A percentile compares a stretch with the other conserved stretches of the same genome.
Evolutionary conservation across 2,329 filamentous ascomycete genomes (phyloP).

Genomic region (Trichoderma sp.): DNA sequence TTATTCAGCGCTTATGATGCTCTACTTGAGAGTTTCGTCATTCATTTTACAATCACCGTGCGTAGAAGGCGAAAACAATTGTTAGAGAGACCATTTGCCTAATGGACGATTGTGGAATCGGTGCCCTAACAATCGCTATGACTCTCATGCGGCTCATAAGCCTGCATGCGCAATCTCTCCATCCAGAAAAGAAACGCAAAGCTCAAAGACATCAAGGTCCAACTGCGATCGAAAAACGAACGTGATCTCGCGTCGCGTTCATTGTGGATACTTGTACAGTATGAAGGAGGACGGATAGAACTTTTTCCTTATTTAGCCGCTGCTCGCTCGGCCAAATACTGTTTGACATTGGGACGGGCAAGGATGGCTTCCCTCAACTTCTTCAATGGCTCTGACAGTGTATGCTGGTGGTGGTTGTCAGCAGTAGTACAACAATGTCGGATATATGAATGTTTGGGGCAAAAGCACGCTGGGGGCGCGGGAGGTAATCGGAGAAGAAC

Average conservation of each 20-base stretch:
- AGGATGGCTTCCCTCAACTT: conserved; percentile 5
- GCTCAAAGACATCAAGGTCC: neutral
- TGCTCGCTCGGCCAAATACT: neutral
- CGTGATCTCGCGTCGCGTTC: neutral
- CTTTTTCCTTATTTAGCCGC: neutral
- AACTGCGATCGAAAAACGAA: neutral
- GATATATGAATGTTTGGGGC: neutral
- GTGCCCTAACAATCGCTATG: too few relatives aligned
- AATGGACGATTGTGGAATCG: too few relatives aligned
- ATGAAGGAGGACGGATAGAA: neutral
- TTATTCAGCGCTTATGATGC: too few relatives aligned
- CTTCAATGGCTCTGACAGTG: conserved; percentile 7
- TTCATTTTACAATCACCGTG: too few relatives aligned
- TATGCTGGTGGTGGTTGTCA: neutral
- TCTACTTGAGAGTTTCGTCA: too few relatives aligned
- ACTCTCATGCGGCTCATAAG: too few relatives aligned
- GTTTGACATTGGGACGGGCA: conserved; percentile 1
- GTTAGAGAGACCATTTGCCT: too few relatives aligned
- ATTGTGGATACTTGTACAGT: neutral
- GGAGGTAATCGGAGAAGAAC: neutral
- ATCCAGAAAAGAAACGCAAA: neutral
- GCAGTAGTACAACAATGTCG: neutral
- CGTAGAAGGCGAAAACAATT: too few relatives aligned
- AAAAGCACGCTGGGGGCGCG: neutral
- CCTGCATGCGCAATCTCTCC: neutral